Base-by-base conservation (phyloP, 108 stramenopile genomes). In the Skeletonema tropicum region DNA sequence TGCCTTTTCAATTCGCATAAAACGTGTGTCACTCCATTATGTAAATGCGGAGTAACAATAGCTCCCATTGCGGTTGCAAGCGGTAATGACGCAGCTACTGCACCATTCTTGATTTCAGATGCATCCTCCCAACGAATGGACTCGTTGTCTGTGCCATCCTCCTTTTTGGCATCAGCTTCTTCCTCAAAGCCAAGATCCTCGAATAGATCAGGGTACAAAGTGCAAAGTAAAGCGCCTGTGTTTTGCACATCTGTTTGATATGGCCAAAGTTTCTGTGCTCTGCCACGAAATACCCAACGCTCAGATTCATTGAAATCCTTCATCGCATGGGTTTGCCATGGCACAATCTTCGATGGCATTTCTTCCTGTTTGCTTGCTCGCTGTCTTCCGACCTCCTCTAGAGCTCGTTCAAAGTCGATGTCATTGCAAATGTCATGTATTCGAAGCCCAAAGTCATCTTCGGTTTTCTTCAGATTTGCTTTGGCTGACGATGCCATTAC, bases 21-120 rank as follows among this genome's bases (percentile, higher is more conserved):
- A 29, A 90, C 65, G 60, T 88, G 87, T 48, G 86, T 90, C 14
- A 90, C 86, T 55, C 84, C 86, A 60, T 39, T 62, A 58, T 90
- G 86, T 9, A 90, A 57, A 76, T 86, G 79, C 57, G 75, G 75
- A 31, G 79, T 80, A 12, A 85, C 70, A 12, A 80, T 55, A 9
- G 86, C 88, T 14, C 90, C 90, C 83, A 88, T 85, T 6, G 70
- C 68, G n/a, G 60, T 63, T 11, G 83, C 87, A 25, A 90, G 52
- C 12, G 86, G 88, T 12, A 90, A 36, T n/a, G 62, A 63, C 0
- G 90, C 77, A 41, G 75, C 57, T 6, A 89, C 46, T 19, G 45
- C 62, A 29, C 82, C 78, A 49, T 62, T 70, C 58, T 70, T 38
- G 9, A 42, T 33, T 21, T 72, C 65, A 17, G 30, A 39, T 32